phyloP scores from a whole-genome alignment of 352 stramenopile genomes.

The Phytopythium ostracodes region DNA sequence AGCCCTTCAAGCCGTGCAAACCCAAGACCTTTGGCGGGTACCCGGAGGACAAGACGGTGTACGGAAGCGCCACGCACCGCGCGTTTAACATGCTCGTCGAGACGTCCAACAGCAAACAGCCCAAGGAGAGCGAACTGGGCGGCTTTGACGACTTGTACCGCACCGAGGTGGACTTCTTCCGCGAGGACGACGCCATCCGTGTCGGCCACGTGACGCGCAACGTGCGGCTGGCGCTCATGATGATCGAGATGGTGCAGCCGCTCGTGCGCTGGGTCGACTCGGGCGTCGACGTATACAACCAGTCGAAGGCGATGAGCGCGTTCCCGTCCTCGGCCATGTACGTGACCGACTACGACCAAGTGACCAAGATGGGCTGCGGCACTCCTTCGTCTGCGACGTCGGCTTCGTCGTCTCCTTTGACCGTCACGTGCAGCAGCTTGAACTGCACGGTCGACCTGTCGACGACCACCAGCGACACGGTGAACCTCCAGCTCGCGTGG shows the following conservation, averaged over 20 bases:
- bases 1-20: slow-evolving; percentile 75
- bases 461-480: slow-evolving; percentile 12
- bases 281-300: slow-evolving; percentile 2
- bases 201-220: slow-evolving; percentile 95
- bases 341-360: slow-evolving; percentile 25
- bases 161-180: slow-evolving; percentile 62
- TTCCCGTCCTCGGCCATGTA: slow-evolving; percentile 54
- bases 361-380: slow-evolving; percentile 54
- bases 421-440: slow-evolving; percentile 42
- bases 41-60: slow-evolving; percentile 82
- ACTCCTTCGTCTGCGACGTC: not conserved
- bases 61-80: slow-evolving; percentile 92
- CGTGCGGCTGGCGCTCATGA: slow-evolving; percentile 92
- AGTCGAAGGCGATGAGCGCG: slow-evolving; percentile 9
- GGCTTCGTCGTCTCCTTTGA: not conserved
- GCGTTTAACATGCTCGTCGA: slow-evolving; percentile 97
- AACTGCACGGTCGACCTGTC: slow-evolving; percentile 8
- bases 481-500: slow-evolving; percentile 71
- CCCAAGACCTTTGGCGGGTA: slow-evolving; percentile 91
- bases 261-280: slow-evolving; percentile 86
- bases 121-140: slow-evolving; percentile 66
- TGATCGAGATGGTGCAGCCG: slow-evolving; percentile 94
- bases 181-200: slow-evolving; percentile 18
- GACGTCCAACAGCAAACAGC: slow-evolving; percentile 91
- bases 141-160: slow-evolving; percentile 60